Evolutionary conservation across 306 rosid species (phyloP).

Genomic region (Casuarina glauca): DNA sequence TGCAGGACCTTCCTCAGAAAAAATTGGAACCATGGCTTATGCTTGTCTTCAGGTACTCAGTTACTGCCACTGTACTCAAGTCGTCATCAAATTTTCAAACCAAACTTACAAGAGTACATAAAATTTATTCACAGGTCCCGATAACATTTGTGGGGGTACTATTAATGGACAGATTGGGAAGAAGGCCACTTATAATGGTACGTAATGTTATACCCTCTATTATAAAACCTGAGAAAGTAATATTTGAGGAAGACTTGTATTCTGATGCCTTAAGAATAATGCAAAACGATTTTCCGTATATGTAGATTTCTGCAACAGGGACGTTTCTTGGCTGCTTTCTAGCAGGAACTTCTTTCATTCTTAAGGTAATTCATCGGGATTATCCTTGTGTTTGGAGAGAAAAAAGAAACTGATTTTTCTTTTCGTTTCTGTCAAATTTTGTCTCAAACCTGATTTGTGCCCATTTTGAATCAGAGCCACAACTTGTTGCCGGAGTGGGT

Average conservation of each 20-base stretch:
- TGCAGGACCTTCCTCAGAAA: conserved; percentile 45
- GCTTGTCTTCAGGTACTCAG: conserved; percentile 50
- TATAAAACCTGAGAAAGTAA: background rate
- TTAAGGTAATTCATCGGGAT: conserved; percentile 28
- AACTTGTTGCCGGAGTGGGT: conserved; percentile 34
- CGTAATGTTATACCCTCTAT: background rate
- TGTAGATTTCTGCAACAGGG: conserved; percentile 58
- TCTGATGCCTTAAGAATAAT: background rate
- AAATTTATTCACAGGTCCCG: conserved; percentile 41
- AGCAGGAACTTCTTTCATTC: conserved; percentile 50
- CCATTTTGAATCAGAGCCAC: conserved; percentile 25
- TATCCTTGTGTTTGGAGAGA: background rate
- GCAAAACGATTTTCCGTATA: background rate
- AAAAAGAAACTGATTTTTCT: background rate
- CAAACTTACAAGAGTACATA: background rate
- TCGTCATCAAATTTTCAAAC: background rate
- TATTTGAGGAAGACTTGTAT: background rate
- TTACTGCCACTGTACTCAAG: background rate
- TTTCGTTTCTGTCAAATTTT: background rate
- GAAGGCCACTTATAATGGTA: conserved; percentile 57
- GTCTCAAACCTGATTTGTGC: conserved; percentile 1
- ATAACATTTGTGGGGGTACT: conserved; percentile 43
- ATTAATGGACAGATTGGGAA: conserved; percentile 47
- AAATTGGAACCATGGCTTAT: conserved; percentile 47
- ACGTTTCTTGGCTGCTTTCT: conserved; percentile 50